Evolutionary conservation across 192 early-diverging fungal species (phyloP).

Genomic region (Powellomyces hirtus): DNA sequence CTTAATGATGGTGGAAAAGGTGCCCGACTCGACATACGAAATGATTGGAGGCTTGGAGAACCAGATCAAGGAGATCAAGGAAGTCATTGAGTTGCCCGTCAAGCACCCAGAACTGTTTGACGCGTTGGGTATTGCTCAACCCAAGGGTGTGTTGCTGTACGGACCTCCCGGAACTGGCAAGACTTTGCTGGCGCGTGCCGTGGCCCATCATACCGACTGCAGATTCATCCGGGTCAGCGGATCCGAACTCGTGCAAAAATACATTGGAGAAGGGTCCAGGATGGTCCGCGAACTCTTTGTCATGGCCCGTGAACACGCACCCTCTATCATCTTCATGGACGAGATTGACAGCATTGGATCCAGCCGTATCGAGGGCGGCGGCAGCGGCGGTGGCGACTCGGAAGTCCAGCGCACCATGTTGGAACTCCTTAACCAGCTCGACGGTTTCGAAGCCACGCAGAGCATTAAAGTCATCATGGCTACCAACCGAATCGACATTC

Average conservation of each 20-base stretch:
- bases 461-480: constrained; percentile 86
- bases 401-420: constrained; percentile 99
- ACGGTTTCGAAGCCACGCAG: constrained; percentile 79
- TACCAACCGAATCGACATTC: constrained; percentile 96
- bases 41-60: constrained; percentile 99
- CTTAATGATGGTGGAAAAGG: constrained; percentile 99
- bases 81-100: constrained; percentile 98
- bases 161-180: constrained; percentile 97
- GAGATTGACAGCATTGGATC: constrained; percentile 98
- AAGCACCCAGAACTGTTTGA: constrained; percentile 99
- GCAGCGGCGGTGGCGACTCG: constrained; percentile 84
- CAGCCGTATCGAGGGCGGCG: constrained; percentile 88
- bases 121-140: constrained; percentile 95
- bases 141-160: constrained; percentile 93
- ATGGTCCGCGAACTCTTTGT: constrained; percentile 99
- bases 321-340: constrained; percentile 98
- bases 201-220: constrained; percentile 94
- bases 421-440: constrained; percentile 96
- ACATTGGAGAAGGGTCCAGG: constrained; percentile 97
- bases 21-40: constrained; percentile 98
- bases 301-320: constrained; percentile 96
- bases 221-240: constrained; percentile 92
- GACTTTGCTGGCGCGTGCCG: constrained; percentile 92
- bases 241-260: constrained; percentile 96
- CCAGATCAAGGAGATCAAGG: constrained; percentile 99